Percentiles rank a stretch among this genome's conserved stretches.
Conservation (phyloP, 1,284 basidiomycete genomes). For the Exobasidium rhododendri region DNA sequence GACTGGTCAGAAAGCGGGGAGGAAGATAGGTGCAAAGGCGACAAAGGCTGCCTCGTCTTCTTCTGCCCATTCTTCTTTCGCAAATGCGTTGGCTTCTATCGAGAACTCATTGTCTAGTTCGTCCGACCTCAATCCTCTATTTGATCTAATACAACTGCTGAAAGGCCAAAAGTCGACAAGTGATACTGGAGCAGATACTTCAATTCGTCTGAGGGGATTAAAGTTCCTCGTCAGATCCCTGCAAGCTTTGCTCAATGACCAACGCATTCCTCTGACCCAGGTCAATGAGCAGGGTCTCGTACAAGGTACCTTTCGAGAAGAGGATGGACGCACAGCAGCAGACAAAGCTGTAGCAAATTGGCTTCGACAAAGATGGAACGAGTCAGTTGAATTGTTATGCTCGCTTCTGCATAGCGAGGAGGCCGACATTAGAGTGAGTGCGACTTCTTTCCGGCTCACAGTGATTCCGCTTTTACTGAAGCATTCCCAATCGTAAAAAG, state of each 20-base stretch:
- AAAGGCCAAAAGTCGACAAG: background rate
- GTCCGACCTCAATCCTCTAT: constrained; percentile 44
- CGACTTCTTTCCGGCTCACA: background rate
- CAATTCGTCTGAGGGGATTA: constrained; percentile 12
- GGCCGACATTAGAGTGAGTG: constrained; percentile 21
- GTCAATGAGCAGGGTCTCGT: constrained; percentile 27
- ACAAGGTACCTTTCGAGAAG: constrained; percentile 5
- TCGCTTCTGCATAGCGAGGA: constrained; percentile 26
- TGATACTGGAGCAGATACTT: constrained; percentile 14
- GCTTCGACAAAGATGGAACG: constrained; percentile 47
- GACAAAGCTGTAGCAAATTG: constrained; percentile 32
- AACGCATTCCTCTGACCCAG: constrained; percentile 27
- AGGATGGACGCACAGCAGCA: constrained; percentile 18
- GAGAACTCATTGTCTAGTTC: constrained; percentile 31
- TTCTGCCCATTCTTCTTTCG: background rate
- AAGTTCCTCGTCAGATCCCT: constrained; percentile 28
- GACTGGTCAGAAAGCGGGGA: background rate
- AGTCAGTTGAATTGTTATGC: constrained; percentile 35
- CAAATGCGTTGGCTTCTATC: constrained; percentile 13
- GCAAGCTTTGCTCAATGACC: constrained; percentile 26
- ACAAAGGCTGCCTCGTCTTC: background rate
- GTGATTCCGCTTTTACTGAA: too few relatives aligned
- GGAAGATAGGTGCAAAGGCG: background rate
- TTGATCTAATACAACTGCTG: constrained; percentile 34
- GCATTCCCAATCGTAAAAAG: too few relatives aligned